Percentiles rank a stretch among this genome's conserved stretches.
These are phyloP conservation scores for Brassica nigra DNA, from an alignment of 345 rosid genomes.

Conservation along the genomic window DNA sequence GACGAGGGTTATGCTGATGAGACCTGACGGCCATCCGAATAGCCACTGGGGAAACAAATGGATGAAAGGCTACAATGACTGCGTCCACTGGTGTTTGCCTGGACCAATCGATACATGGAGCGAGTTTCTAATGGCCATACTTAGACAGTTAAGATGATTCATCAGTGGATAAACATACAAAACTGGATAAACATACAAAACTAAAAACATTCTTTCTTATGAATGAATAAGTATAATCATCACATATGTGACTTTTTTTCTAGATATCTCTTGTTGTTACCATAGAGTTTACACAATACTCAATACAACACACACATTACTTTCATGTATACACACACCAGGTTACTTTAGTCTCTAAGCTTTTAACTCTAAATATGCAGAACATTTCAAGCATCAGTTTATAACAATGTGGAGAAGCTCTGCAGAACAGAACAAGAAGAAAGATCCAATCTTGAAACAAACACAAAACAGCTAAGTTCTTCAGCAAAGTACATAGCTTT, in stretches of 20 bases:
- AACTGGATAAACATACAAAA: not conserved
- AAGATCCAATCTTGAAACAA: constrained; percentile 1
- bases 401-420: not conserved
- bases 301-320: constrained; percentile 3
- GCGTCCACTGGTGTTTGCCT: constrained; percentile 92
- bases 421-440: not conserved
- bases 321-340: not conserved
- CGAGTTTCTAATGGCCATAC: constrained; percentile 59
- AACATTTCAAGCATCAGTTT: not conserved
- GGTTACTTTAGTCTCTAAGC: too few species aligned
- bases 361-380: not conserved
- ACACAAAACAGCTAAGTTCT: not conserved
- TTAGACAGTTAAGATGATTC: constrained; percentile 35
- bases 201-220: constrained; percentile 17
- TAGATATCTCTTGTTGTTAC: not conserved
- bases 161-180: constrained; percentile 14
- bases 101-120: constrained; percentile 84
- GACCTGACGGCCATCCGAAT: constrained; percentile 86
- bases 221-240: constrained; percentile 7
- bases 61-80: constrained; percentile 83
- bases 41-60: constrained; percentile 68
- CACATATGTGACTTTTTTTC: not conserved
- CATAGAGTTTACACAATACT: constrained; percentile 8
- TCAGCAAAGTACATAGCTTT: constrained; percentile 9
- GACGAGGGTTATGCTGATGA: constrained; percentile 69